Evolutionary conservation across 2,329 filamentous ascomycete genomes (phyloP).

Genomic region (Sporothrix luriei): DNA sequence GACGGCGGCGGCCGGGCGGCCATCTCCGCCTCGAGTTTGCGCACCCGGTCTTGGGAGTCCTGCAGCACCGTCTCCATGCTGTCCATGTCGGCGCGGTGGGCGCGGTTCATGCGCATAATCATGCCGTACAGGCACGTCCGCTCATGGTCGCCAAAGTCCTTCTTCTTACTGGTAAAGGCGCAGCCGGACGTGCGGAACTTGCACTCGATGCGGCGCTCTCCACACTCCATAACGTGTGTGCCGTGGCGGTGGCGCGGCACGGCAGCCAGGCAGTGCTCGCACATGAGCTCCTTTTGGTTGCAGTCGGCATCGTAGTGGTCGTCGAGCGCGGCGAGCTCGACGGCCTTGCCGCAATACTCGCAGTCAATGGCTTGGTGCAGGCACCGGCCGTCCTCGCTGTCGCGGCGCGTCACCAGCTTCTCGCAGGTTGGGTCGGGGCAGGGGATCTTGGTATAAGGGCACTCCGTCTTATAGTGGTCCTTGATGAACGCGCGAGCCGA

Average conservation of each 20-base stretch:
- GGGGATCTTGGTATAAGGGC: slow-evolving; percentile 57
- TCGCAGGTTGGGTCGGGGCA: slow-evolving; percentile 59
- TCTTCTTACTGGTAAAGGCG: slow-evolving; percentile 45
- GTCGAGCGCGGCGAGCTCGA: slow-evolving; percentile 54
- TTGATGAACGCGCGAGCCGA: slow-evolving; percentile 58
- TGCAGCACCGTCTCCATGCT: slow-evolving; percentile 32
- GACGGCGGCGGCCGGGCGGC: slow-evolving; percentile 7
- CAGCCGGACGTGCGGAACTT: slow-evolving; percentile 57
- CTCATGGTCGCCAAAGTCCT: slow-evolving; percentile 51
- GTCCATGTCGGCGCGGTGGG: slow-evolving; percentile 33
- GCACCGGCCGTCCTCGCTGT: slow-evolving; percentile 55
- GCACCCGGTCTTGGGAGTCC: slow-evolving; percentile 34
- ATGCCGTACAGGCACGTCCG: slow-evolving; percentile 55
- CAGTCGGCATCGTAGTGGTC: slow-evolving; percentile 51
- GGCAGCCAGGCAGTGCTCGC: slow-evolving; percentile 52
- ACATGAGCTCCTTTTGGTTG: slow-evolving; percentile 52
- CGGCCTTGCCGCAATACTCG: slow-evolving; percentile 54
- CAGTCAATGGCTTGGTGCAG: slow-evolving; percentile 58
- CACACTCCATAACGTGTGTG: slow-evolving; percentile 54
- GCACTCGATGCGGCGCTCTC: slow-evolving; percentile 48
- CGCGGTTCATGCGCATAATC: slow-evolving; percentile 34
- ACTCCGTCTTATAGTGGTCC: slow-evolving; percentile 60
- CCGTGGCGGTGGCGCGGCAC: slow-evolving; percentile 52
- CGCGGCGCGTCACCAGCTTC: slow-evolving; percentile 55
- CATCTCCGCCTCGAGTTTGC: slow-evolving; percentile 33